phyloP scores from a whole-genome alignment of 2,329 filamentous ascomycete genomes.

The Colletotrichum sp. region DNA sequence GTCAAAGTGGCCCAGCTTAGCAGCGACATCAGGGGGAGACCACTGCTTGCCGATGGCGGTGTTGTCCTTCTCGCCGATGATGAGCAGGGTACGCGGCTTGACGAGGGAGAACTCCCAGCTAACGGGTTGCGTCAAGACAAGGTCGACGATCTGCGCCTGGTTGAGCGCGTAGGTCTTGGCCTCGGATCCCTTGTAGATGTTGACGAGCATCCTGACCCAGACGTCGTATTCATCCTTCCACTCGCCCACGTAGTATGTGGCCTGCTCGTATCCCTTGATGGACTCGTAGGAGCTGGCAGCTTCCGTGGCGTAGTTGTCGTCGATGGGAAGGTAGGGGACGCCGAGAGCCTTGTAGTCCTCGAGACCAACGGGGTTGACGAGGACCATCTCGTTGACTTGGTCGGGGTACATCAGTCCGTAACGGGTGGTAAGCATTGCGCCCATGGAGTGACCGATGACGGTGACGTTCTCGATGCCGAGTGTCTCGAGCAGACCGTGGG shows the following conservation, averaged over 20 bases:
- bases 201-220: slow-evolving; percentile 61
- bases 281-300: slow-evolving; percentile 44
- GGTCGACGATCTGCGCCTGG: slow-evolving; percentile 58
- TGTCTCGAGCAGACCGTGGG: slow-evolving; percentile 48
- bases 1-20: slow-evolving; percentile 52
- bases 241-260: slow-evolving; percentile 51
- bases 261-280: slow-evolving; percentile 52
- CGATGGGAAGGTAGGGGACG: slow-evolving; percentile 51
- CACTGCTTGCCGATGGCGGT: slow-evolving; percentile 62
- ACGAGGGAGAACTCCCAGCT: slow-evolving; percentile 54
- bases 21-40: slow-evolving; percentile 48
- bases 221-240: slow-evolving; percentile 56
- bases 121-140: slow-evolving; percentile 59
- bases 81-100: slow-evolving; percentile 49
- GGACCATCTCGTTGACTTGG: slow-evolving; percentile 45
- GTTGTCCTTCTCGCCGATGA: slow-evolving; percentile 57
- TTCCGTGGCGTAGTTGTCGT: slow-evolving; percentile 42
- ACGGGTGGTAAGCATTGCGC: slow-evolving; percentile 58
- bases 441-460: slow-evolving; percentile 60
- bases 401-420: slow-evolving; percentile 57
- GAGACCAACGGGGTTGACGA: slow-evolving; percentile 58
- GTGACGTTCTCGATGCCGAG: slow-evolving; percentile 48
- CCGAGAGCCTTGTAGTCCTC: slow-evolving; percentile 58
- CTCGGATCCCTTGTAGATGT: slow-evolving; percentile 52
- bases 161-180: slow-evolving; percentile 48